Conservation (phyloP, 352 stramenopile genomes). For the Phytophthora crassamura region DNA sequence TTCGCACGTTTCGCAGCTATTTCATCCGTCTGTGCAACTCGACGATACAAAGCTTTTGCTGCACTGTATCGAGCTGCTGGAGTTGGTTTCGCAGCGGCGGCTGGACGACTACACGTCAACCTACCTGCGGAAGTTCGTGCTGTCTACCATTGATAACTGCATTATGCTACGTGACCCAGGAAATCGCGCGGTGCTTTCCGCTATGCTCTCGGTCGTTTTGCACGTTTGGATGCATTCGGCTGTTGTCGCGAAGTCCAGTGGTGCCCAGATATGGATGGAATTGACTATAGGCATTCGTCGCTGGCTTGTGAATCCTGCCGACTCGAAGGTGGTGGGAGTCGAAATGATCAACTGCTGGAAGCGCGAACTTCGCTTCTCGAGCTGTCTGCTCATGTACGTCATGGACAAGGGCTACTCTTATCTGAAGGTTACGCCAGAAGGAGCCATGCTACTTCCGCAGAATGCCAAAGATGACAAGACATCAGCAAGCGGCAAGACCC, state of each 20-base stretch:
- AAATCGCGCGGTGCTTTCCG: conserved; percentile 67
- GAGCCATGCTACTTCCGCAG: conserved; percentile 58
- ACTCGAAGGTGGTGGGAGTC: conserved; percentile 60
- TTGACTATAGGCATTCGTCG: conserved; percentile 80
- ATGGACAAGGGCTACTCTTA: conserved; percentile 80
- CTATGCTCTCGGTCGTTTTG: conserved; percentile 84
- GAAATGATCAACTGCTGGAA: conserved; percentile 89
- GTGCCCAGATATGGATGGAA: conserved; percentile 82
- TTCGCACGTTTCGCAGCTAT: conserved; percentile 88
- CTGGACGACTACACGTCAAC: conserved; percentile 88
- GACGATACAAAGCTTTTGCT: conserved; percentile 86
- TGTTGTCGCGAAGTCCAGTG: conserved; percentile 57
- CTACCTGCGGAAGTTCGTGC: conserved; percentile 88
- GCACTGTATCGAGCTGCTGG: conserved; percentile 87
- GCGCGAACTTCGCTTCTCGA: conserved; percentile 80
- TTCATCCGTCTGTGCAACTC: conserved; percentile 85
- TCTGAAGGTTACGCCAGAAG: conserved; percentile 71
- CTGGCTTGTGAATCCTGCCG: conserved; percentile 74
- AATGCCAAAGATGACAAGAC: conserved; percentile 44
- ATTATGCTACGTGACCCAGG: conserved; percentile 68
- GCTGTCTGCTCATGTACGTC: conserved; percentile 82
- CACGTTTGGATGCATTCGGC: conserved; percentile 90
- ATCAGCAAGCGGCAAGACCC: conserved; percentile 37
- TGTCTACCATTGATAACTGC: conserved; percentile 87
- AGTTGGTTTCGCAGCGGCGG: conserved; percentile 81